Percentiles rank a stretch among this genome's conserved stretches.
phyloP scores from a whole-genome alignment of 306 rosid genomes.

The Arachis hypogaea region DNA sequence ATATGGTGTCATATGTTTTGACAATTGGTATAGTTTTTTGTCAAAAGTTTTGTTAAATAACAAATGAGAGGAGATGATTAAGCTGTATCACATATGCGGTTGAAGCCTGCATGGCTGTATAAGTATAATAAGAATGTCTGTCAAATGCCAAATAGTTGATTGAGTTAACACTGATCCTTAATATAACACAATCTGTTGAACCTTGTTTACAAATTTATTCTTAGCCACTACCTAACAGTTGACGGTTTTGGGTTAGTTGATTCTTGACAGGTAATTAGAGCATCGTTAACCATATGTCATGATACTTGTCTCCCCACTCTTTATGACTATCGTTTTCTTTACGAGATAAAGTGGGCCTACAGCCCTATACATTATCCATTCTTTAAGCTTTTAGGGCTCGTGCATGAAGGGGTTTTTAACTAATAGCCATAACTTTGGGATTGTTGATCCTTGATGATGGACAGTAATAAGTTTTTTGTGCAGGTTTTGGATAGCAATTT shows the following conservation, averaged over 20 bases:
- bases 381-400: constrained; percentile 1
- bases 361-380: background rate
- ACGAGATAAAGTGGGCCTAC: constrained; percentile 14
- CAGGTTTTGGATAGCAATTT: constrained; percentile 13
- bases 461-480: background rate
- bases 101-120: constrained; percentile 26
- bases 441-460: constrained; percentile 14
- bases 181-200: constrained; percentile 28
- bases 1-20: constrained; percentile 35
- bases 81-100: constrained; percentile 4
- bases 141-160: constrained; percentile 23
- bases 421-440: background rate
- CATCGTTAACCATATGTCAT: background rate
- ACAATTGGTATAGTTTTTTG: constrained; percentile 28
- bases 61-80: constrained; percentile 28
- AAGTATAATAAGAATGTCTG: constrained; percentile 17
- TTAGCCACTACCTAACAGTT: constrained; percentile 7
- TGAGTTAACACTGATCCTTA: constrained; percentile 12
- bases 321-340: background rate
- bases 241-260: constrained; percentile 27
- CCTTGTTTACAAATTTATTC: constrained; percentile 22
- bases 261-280: background rate
- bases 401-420: background rate
- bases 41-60: constrained; percentile 28
- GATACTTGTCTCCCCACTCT: background rate